Base-by-base conservation (phyloP, 768 basidiomycete species). In the Boletus rubescentipes region DNA sequence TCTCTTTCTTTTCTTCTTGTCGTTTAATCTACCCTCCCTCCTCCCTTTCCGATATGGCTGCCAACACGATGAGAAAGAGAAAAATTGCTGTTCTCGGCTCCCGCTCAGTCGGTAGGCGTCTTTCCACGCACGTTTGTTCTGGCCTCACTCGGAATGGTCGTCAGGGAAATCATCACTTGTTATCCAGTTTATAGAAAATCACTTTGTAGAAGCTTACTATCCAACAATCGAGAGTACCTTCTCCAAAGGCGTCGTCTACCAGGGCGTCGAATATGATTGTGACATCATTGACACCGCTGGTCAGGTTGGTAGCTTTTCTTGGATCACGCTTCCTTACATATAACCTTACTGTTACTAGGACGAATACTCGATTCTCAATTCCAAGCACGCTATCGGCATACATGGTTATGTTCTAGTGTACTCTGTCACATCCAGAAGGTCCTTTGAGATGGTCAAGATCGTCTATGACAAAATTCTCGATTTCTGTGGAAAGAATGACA, bases 261-360 rank as follows among this genome's bases (percentile, higher is more conserved):
- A 91, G 51, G 95, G 94, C 46, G 79, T 87, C 31, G 92, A 95
- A 65, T 98, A 94, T 66, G 88, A 93, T 56, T 95, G 94, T 74
- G 93, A 96, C 73, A 95, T 98, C 75, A 92, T 98, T 63, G 96
- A 98, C 71, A 96, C 93, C 59, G 96, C 96, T 46, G 96, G 96
- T 29, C 96, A 98, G 84, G 94, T 92, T 52, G 60, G 83, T 68
- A 37, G 7, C 49, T 38, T 38, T 35, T 39, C 9, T 50, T 29
- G 15, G 14, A 38, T 39, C 53, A 34, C 34, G 8, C 55, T 18
- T 23, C 10, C 44, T 40, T 21, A 38, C 53, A 34, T 58, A 55
- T 44, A 23, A 54, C 42, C 46, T 29, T 26, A 53, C 52, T 44
- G 15, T 10, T 26, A 12, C 35, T 46, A 63, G 93, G 96, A 98